Base-by-base conservation (phyloP, 2,329 filamentous ascomycete genomes). In the Phialemoniopsis sp. region DNA sequence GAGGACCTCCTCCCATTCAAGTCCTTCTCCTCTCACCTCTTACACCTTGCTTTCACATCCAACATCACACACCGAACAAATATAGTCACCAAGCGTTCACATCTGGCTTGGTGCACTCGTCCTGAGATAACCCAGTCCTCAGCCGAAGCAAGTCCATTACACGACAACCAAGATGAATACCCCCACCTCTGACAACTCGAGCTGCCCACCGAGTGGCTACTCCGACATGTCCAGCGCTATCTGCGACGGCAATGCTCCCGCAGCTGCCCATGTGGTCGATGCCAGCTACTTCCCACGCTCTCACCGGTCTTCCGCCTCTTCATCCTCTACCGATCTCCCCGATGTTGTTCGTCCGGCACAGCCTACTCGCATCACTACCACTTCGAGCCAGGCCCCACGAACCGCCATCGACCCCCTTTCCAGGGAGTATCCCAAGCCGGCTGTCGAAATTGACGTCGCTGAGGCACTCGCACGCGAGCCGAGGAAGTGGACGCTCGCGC, bases 401-500 rank as follows among this genome's bases (percentile, higher is more conserved):
- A 38, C 48, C 32, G 48, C 40, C 18, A 38, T 47, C 13, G 62
- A 67, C 44, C 56, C 60, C 5, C 48, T 71, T 12, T 52, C 55
- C 13, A 62, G 63, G 16, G 44, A 54, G 3, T 73, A 63, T 44
- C 65, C 67, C 36, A 62, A 66, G 51, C 69, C 70, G 3, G 35
- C 46, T 1, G 46, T 54, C 3, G 59, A 69, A 9, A 41, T 70
- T 29, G 56, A 68, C 38, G 51, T 75, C 13, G 57, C 61, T 29
- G 59, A 69, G 48, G 60, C 70, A 34, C 63, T 75, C 14, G 52
- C 58, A 4, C 63, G 68, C 30, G 54, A 61, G 39, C 70, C 71
- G 3, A 42, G 36, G 32, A 57, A 51, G 47, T 56, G 62, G 61
- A 43, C 67, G 52, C 43, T 74, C 52, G 62, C 62, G 55, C 39